A percentile compares a stretch with the other conserved stretches of the same genome.
These are phyloP conservation scores for Malus hybrid DNA, from an alignment of 331 rosid genomes.

Conservation along the genomic window DNA sequence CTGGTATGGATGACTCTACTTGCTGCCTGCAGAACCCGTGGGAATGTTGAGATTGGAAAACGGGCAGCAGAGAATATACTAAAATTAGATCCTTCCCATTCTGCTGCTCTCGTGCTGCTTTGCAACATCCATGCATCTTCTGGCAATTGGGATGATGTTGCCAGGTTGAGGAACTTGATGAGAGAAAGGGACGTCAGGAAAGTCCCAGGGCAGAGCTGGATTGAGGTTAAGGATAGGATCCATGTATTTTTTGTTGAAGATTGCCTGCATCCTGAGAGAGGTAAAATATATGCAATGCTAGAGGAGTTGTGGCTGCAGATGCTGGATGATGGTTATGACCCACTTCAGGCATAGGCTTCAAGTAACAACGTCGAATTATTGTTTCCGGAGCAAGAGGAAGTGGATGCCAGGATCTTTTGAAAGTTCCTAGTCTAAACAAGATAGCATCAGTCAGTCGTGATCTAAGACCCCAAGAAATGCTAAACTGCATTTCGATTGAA, in stretches of 20 bases:
- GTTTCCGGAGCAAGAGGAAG: neutral
- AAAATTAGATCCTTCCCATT: slow-evolving; percentile 52
- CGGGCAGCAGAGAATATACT: slow-evolving; percentile 58
- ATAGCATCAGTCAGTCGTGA: neutral
- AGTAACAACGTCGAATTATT: neutral
- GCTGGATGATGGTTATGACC: slow-evolving; percentile 51
- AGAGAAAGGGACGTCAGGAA: slow-evolving; percentile 47
- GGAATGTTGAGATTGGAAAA: slow-evolving; percentile 58
- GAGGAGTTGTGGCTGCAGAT: slow-evolving; percentile 61
- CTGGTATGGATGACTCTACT: slow-evolving; percentile 67
- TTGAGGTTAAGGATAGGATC: slow-evolving; percentile 35
- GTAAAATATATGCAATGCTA: slow-evolving; percentile 36
- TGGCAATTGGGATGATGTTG: slow-evolving; percentile 55
- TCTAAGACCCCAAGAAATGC: no score
- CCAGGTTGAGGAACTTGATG: slow-evolving; percentile 49
- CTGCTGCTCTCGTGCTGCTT: slow-evolving; percentile 61
- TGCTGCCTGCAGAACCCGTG: slow-evolving; percentile 57
- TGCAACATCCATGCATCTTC: slow-evolving; percentile 56
- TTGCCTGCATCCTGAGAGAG: slow-evolving; percentile 56
- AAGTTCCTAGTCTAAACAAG: neutral
- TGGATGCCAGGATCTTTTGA: neutral
- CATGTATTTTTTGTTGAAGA: slow-evolving; percentile 63
- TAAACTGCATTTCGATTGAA: no score
- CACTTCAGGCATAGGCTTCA: slow-evolving; percentile 23
- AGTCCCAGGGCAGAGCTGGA: slow-evolving; percentile 88